Conservation (phyloP, 1,284 basidiomycete genomes). For the Apiotrichum akiyoshidainum region DNA sequence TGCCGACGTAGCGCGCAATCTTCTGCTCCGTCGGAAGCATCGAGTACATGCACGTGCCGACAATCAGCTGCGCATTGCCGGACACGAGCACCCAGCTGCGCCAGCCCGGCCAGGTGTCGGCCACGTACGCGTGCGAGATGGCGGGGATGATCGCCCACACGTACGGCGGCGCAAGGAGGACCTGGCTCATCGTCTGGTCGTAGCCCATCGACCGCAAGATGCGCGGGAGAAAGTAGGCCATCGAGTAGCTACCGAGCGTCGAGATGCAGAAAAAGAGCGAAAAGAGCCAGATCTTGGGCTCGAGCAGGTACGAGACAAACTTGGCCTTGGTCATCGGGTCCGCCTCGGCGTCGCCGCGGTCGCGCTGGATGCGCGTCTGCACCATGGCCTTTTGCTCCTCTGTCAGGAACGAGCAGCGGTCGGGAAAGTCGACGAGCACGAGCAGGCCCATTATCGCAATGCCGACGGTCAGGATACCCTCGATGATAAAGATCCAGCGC, state of each 20-base stretch:
- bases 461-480: slow-evolving; percentile 36
- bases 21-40: slow-evolving; percentile 9
- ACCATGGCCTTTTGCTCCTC: slow-evolving; percentile 47
- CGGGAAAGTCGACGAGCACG: slow-evolving; percentile 52
- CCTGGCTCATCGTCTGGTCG: slow-evolving; percentile 31
- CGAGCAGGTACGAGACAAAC: slow-evolving; percentile 40
- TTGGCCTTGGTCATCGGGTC: slow-evolving; percentile 49
- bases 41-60: slow-evolving; percentile 15
- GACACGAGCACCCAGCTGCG: slow-evolving; percentile 8
- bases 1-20: slow-evolving; percentile 48
- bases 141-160: slow-evolving; percentile 45
- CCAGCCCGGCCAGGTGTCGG: slow-evolving; percentile 35
- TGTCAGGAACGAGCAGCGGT: slow-evolving; percentile 52
- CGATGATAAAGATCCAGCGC: slow-evolving; percentile 34
- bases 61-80: slow-evolving; percentile 5
- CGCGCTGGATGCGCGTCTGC: slow-evolving; percentile 49
- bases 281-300: slow-evolving; percentile 53
- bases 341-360: slow-evolving; percentile 51
- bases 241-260: slow-evolving; percentile 20
- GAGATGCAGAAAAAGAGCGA: slow-evolving; percentile 46
- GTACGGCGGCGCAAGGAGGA: slow-evolving; percentile 51
- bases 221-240: slow-evolving; percentile 50
- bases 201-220: slow-evolving; percentile 49
- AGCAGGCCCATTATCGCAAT: slow-evolving; percentile 37
- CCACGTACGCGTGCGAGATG: slow-evolving; percentile 40